Evolutionary conservation across 805 yeast species (phyloP).

Genomic region (Wickerhamomyces ciferrii): DNA sequence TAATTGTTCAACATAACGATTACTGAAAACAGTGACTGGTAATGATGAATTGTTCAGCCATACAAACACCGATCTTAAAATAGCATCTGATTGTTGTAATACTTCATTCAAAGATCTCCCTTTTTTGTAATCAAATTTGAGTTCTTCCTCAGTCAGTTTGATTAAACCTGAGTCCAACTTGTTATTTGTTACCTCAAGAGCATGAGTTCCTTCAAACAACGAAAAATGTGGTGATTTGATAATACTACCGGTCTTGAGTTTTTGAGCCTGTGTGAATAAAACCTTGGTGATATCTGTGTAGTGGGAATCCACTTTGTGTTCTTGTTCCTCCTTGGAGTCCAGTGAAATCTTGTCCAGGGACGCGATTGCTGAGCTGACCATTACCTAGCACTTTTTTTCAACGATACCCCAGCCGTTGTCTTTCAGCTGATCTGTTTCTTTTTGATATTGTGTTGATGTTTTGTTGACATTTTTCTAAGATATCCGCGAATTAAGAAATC

Average conservation of each 20-base stretch:
- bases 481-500: background rate
- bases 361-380: background rate
- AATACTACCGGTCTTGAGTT: conserved; percentile 47
- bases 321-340: background rate
- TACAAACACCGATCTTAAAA: conserved; percentile 49
- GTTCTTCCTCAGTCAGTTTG: conserved; percentile 37
- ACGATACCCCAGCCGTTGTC: background rate
- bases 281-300: conserved; percentile 51
- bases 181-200: conserved; percentile 70
- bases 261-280: conserved; percentile 35
- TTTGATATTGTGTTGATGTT: background rate
- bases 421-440: background rate
- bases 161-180: conserved; percentile 76
- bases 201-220: conserved; percentile 80
- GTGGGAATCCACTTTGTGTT: background rate
- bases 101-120: conserved; percentile 36
- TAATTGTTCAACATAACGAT: conserved; percentile 64
- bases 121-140: conserved; percentile 37
- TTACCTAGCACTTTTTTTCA: too few relatives aligned
- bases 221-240: conserved; percentile 56
- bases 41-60: conserved; percentile 79
- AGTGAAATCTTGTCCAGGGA: background rate
- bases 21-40: conserved; percentile 73
- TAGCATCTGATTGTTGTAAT: conserved; percentile 45
- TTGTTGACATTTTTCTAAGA: background rate